Base-by-base conservation (phyloP, 768 basidiomycete genomes). In the Tephrocybe sp. region DNA sequence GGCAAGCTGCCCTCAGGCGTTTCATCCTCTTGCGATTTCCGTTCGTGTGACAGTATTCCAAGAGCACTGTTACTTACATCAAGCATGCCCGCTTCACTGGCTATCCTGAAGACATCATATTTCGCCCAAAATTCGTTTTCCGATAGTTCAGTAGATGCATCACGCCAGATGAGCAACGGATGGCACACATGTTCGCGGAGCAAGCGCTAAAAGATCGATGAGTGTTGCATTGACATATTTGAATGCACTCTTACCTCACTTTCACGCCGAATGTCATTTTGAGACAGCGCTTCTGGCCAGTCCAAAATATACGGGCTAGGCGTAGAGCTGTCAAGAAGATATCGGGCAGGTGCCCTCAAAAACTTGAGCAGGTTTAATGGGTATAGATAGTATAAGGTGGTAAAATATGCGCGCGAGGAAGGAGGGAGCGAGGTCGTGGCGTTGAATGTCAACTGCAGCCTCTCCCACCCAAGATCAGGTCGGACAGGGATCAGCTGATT, bases 351-450 rank as follows among this genome's bases (percentile, higher is more conserved):
- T 42, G 76, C 71, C 44, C 84, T 82, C 45, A 94, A 67, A 65
- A 97, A 97, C 46, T 78, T 79, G 50, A 96, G 72, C 34, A 89
- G 75, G 69, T 95, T 97, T 68, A 86, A 89, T 1, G 94, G 94
- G 71, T 91, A 97, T 40, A 94, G 80, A 59, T 92, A 94, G 69
- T 95, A 96, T 53, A 97, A 72, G 37, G 78, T 77, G 2, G 86
- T 85, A 69, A 93, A 93, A 60, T 81, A 89, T 36, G 72, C 76
- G 16, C 82, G 76, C 13, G 83, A 76, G 4, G 82, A 78, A 15
- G 89, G 87, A 1, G 80, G 69, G 24, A 72, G 66, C 12, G 81
- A 76, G n/a, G 72, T 65, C 1, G 72, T 73, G 9, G 75, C 70
- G 54, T 77, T 71, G 61, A 88, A 83, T 1, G 81, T 74, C 57